These are phyloP conservation scores for Citrus hindsii DNA, from an alignment of 345 rosid genomes.

Conservation along the genomic window DNA sequence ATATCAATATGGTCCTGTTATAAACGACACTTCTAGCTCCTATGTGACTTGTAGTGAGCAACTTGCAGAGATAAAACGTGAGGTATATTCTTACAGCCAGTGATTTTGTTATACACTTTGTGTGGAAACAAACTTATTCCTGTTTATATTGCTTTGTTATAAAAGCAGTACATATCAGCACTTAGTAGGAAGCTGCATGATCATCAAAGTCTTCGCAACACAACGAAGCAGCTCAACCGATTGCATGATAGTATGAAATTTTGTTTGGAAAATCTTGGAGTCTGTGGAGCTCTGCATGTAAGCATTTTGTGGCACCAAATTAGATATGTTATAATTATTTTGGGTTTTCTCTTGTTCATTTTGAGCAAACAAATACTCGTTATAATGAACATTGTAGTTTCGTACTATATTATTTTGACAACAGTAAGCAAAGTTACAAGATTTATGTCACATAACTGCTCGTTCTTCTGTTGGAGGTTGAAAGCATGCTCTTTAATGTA, in stretches of 20 bases:
- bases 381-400: not conserved
- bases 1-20: slow-evolving; percentile 50
- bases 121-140: slow-evolving; percentile 13
- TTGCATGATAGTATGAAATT: slow-evolving; percentile 65
- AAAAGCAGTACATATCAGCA: slow-evolving; percentile 64
- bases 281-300: slow-evolving; percentile 83
- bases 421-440: not conserved
- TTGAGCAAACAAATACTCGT: not conserved
- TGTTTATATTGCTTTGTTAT: slow-evolving; percentile 23
- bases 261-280: slow-evolving; percentile 69
- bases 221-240: slow-evolving; percentile 50
- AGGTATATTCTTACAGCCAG: slow-evolving; percentile 35
- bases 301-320: slow-evolving; percentile 20
- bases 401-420: not conserved
- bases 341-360: not conserved
- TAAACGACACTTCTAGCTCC: slow-evolving; percentile 28
- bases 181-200: slow-evolving; percentile 46
- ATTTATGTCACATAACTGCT: not conserved
- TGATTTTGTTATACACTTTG: slow-evolving; percentile 12
- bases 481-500: slow-evolving; percentile 11
- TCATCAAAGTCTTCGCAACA: slow-evolving; percentile 44
- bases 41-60: slow-evolving; percentile 21
- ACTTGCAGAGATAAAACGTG: slow-evolving; percentile 55
- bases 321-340: slow-evolving; percentile 5
- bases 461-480: not conserved